Conservation (phyloP, 2,329 filamentous ascomycete species). For the Chaetomiaceae sp. region DNA sequence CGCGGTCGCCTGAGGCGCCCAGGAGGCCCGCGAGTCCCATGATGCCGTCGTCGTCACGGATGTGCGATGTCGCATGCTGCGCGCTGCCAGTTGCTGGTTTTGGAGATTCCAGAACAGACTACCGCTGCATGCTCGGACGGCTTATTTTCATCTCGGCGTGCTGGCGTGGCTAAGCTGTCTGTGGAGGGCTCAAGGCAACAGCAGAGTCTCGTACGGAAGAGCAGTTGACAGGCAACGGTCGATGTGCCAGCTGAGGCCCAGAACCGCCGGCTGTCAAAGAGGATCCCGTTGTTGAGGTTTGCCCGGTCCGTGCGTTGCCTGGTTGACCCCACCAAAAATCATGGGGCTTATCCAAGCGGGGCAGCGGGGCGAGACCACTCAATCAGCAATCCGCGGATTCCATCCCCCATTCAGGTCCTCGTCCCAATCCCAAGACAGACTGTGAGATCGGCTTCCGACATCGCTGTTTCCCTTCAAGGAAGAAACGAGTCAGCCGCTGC, state of each 20-base stretch:
- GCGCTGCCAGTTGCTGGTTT: neutral
- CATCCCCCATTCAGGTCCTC: neutral
- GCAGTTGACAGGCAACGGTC: no score
- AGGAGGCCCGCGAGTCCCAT: constrained; percentile 48
- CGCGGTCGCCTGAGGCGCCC: constrained; percentile 34
- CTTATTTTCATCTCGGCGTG: constrained; percentile 1
- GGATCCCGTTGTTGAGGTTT: no score
- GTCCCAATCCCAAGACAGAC: neutral
- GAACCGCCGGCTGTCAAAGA: no score
- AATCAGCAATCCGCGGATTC: no score
- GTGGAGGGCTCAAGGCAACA: neutral
- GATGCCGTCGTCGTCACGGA: constrained; percentile 24
- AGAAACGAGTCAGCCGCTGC: no score
- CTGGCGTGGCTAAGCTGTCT: neutral
- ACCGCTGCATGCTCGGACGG: neutral
- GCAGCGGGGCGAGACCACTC: no score
- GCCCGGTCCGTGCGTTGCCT: neutral
- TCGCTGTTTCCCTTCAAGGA: neutral
- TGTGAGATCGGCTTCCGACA: no score
- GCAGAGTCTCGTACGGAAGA: no score
- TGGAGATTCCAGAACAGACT: no score
- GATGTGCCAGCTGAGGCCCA: no score
- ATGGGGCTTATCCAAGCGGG: no score
- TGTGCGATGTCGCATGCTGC: constrained; percentile 5
- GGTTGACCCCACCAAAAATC: neutral